phyloP scores from a whole-genome alignment of 495 filamentous ascomycete genomes.

The Daldinia caldariorum region DNA sequence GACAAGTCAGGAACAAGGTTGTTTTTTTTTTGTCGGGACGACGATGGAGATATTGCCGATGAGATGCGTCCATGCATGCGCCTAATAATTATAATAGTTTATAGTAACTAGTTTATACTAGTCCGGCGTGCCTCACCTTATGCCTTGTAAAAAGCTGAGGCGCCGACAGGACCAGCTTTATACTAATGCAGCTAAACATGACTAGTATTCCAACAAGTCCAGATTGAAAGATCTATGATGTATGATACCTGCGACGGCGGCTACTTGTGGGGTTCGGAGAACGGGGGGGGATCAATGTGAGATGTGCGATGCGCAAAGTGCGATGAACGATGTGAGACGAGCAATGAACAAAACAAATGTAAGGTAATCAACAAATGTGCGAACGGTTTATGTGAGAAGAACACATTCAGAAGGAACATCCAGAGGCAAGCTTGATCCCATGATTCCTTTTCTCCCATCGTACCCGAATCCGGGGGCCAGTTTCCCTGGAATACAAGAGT shows the following conservation, averaged over 20 bases:
- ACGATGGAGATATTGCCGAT: slow-evolving; percentile 17
- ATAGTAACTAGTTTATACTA: slow-evolving; percentile 18
- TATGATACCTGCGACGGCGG: slow-evolving; percentile 36
- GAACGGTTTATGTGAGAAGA: neutral
- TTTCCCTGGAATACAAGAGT: slow-evolving; percentile 20
- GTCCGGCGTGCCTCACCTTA: neutral
- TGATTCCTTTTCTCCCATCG: slow-evolving; percentile 35
- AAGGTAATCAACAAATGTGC: neutral
- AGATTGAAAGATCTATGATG: slow-evolving; percentile 35
- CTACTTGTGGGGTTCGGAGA: slow-evolving; percentile 34
- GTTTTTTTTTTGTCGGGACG: neutral
- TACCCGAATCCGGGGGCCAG: slow-evolving; percentile 27
- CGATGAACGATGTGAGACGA: neutral
- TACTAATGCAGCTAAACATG: slow-evolving; percentile 37
- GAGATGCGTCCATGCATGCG: slow-evolving; percentile 33
- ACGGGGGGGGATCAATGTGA: slow-evolving; percentile 9
- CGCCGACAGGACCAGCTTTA: slow-evolving; percentile 26
- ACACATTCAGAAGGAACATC: neutral
- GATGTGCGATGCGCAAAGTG: slow-evolving; percentile 5
- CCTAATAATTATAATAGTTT: slow-evolving; percentile 11
- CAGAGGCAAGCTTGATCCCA: slow-evolving; percentile 30
- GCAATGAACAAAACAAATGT: neutral
- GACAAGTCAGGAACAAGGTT: slow-evolving; percentile 18
- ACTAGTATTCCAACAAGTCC: slow-evolving; percentile 1
- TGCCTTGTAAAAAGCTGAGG: slow-evolving; percentile 29